Conservation (phyloP, 306 rosid species). For the Cicer pinnatifidum region DNA sequence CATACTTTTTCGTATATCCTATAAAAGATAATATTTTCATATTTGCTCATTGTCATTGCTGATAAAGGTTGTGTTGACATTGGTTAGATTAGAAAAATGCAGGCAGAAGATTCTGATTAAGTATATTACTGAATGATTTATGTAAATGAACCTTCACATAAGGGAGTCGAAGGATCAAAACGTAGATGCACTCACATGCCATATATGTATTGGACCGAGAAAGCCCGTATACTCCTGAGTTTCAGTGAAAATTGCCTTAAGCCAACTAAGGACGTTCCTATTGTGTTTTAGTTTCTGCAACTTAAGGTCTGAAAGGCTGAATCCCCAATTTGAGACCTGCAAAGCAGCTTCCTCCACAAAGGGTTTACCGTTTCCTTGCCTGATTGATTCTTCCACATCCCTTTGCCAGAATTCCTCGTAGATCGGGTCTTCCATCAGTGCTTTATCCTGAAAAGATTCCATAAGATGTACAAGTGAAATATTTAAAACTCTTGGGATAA, state of each 20-base stretch:
- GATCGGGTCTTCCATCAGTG: conserved; percentile 88
- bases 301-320: conserved; percentile 86
- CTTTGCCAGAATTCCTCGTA: conserved; percentile 98
- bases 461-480: conserved; percentile 20
- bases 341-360: conserved; percentile 88
- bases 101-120: conserved; percentile 5
- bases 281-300: conserved; percentile 70
- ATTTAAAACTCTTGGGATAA: conserved; percentile 19
- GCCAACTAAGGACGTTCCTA: conserved; percentile 64
- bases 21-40: not conserved
- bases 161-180: not conserved
- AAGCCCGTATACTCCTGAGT: conserved; percentile 76
- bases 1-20: not conserved
- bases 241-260: conserved; percentile 69
- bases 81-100: conserved; percentile 29
- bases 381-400: conserved; percentile 92
- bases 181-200: conserved; percentile 77
- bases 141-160: conserved; percentile 20
- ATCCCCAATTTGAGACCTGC: conserved; percentile 95
- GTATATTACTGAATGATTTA: conserved; percentile 20
- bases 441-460: conserved; percentile 71
- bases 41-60: conserved; percentile 1
- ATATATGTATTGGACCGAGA: conserved; percentile 94
- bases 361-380: conserved; percentile 78
- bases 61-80: conserved; percentile 24